Percentiles rank a stretch among this genome's conserved stretches.
phyloP scores from a whole-genome alignment of 257 asterid genomes.

The Lavandula angustifolia region DNA sequence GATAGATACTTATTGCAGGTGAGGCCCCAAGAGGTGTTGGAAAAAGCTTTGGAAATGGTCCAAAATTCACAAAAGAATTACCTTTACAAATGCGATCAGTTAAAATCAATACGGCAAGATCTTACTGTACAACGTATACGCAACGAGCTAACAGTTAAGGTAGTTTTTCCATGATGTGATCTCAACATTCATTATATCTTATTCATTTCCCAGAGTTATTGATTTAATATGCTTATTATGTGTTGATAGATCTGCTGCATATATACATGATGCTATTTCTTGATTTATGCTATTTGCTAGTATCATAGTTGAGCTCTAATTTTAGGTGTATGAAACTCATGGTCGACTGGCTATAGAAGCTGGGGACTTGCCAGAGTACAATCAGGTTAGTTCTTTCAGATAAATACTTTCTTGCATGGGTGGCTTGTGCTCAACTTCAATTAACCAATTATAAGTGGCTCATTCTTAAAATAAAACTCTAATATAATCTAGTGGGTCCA shows the following conservation, averaged over 20 bases:
- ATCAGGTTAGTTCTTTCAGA: slow-evolving; percentile 66
- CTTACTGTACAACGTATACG: slow-evolving; percentile 94
- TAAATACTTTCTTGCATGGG: slow-evolving; percentile 4
- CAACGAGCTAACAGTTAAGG: slow-evolving; percentile 93
- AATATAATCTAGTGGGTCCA: too few relatives aligned
- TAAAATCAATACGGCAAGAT: slow-evolving; percentile 98
- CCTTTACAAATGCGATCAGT: slow-evolving; percentile 92
- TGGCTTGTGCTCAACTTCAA: too few relatives aligned
- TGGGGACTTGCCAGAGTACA: slow-evolving; percentile 91
- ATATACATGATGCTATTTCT: slow-evolving; percentile 10
- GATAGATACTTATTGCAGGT: slow-evolving; percentile 62
- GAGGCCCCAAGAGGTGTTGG: slow-evolving; percentile 96
- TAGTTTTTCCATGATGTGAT: slow-evolving; percentile 24
- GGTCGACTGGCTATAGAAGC: slow-evolving; percentile 92
- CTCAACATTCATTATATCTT: slow-evolving; percentile 19
- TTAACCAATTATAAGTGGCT: too few relatives aligned
- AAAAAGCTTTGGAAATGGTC: slow-evolving; percentile 86
- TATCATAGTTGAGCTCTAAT: slow-evolving; percentile 31
- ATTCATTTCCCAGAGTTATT: not conserved
- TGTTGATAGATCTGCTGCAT: slow-evolving; percentile 14
- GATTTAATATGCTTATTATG: slow-evolving; percentile 20
- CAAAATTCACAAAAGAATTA: slow-evolving; percentile 82
- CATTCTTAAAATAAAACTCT: too few relatives aligned
- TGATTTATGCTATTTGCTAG: slow-evolving; percentile 19
- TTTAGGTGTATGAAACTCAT: slow-evolving; percentile 97